Evolutionary conservation across 1,139 yeast genomes (phyloP).

Genomic region (Groenewaldozyma sp.): DNA sequence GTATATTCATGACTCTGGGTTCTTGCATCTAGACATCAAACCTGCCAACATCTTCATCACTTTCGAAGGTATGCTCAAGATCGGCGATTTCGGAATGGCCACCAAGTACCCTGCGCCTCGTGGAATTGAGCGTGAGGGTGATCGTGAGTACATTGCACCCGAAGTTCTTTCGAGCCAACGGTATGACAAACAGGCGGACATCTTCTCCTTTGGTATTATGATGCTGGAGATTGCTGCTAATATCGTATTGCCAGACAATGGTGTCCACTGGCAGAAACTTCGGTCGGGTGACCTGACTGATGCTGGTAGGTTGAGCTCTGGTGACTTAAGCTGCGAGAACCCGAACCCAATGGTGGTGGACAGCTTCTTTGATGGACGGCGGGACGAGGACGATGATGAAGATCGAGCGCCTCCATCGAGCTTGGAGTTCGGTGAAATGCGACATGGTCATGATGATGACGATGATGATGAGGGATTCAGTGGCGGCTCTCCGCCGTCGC

Average conservation of each 20-base stretch:
- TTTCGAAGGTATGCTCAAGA: slow-evolving; percentile 83
- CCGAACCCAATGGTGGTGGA: too few relatives aligned
- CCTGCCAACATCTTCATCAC: slow-evolving; percentile 94
- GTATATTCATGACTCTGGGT: slow-evolving; percentile 69
- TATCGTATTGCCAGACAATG: slow-evolving; percentile 90
- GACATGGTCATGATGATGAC: slow-evolving; percentile 13
- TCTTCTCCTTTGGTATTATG: slow-evolving; percentile 84
- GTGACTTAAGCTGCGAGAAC: slow-evolving; percentile 36
- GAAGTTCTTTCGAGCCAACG: slow-evolving; percentile 76
- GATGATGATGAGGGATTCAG: slow-evolving; percentile 8
- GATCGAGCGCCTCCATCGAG: too few relatives aligned
- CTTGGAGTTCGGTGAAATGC: slow-evolving; percentile 1
- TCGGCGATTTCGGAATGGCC: slow-evolving; percentile 81
- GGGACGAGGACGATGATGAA: too few relatives aligned
- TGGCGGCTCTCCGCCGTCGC: slow-evolving; percentile 5
- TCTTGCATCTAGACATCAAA: slow-evolving; percentile 78
- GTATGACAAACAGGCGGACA: slow-evolving; percentile 89
- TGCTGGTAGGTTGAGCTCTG: slow-evolving; percentile 79
- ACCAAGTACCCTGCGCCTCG: slow-evolving; percentile 41
- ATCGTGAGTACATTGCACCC: slow-evolving; percentile 95
- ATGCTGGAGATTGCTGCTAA: slow-evolving; percentile 95
- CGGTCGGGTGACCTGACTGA: slow-evolving; percentile 93
- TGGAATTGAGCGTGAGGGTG: slow-evolving; percentile 85
- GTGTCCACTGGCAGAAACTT: slow-evolving; percentile 92
- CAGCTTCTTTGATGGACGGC: too few relatives aligned